Percentiles rank a stretch among this genome's conserved stretches.
phyloP scores from a whole-genome alignment of 73 alveolate species.

The Breviolum minutum region DNA sequence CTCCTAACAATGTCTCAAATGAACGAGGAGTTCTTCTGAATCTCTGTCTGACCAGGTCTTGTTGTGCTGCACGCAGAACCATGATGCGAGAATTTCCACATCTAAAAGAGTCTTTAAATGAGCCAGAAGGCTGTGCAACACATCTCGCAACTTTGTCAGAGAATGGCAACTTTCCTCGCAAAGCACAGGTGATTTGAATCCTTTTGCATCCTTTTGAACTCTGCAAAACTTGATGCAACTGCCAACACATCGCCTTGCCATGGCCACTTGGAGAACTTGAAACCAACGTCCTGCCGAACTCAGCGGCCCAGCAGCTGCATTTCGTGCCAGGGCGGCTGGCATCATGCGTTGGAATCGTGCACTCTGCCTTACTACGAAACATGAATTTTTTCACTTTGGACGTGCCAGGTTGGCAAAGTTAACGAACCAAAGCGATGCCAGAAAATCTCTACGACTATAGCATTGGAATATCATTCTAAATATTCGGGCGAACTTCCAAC shows the following conservation, averaged over 20 bases:
- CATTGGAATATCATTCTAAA: too few species aligned
- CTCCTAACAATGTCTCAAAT: too few species aligned
- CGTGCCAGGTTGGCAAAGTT: background rate
- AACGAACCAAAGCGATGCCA: too few species aligned
- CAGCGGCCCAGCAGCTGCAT: background rate
- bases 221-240: background rate
- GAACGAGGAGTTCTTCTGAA: too few species aligned
- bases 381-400: too few species aligned
- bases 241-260: background rate
- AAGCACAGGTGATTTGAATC: background rate
- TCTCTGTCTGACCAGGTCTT: too few species aligned
- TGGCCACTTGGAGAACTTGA: background rate
- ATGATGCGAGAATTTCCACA: too few species aligned
- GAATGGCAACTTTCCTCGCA: background rate
- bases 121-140: background rate
- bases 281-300: background rate
- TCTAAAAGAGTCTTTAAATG: background rate
- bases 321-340: background rate
- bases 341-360: background rate
- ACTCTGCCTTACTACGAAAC: background rate
- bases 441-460: too few species aligned
- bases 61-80: too few species aligned
- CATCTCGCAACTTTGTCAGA: background rate
- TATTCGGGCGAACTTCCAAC: background rate
- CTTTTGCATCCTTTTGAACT: background rate